Conservation (phyloP, 2,329 filamentous ascomycete genomes). For the Colletotrichum sp. region DNA sequence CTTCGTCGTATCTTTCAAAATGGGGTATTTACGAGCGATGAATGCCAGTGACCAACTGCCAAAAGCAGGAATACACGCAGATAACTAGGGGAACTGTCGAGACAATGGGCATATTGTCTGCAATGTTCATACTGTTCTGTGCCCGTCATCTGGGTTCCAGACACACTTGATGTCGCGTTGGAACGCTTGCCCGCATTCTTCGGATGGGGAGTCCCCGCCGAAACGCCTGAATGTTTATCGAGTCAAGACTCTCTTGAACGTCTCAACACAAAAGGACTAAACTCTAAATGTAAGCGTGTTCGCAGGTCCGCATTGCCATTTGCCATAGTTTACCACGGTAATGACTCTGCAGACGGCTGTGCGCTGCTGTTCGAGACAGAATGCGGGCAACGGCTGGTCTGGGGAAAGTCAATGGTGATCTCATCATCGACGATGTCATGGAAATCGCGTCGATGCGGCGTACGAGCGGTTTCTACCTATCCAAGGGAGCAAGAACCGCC, state of each 20-base stretch:
- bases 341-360: not conserved
- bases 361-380: not conserved
- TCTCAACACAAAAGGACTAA: not conserved
- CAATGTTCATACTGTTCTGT: not conserved
- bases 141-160: not conserved
- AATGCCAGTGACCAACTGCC: not conserved
- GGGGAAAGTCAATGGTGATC: not conserved
- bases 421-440: not conserved
- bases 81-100: not conserved
- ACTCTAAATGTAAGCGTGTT: not conserved
- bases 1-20: not conserved
- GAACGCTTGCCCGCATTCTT: not conserved
- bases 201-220: slow-evolving; percentile 6
- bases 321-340: not conserved
- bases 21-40: not conserved
- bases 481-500: not conserved
- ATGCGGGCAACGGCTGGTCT: not conserved
- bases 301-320: not conserved
- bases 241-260: not conserved
- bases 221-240: not conserved
- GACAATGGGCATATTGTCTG: not conserved
- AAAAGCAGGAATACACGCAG: not conserved
- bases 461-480: not conserved
- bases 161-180: not conserved
- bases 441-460: not conserved